Evolutionary conservation across 1,284 basidiomycete genomes (phyloP), one percentile per base, ranked within the genome.

Genomic region (Rugosomyces carneus): DNA sequence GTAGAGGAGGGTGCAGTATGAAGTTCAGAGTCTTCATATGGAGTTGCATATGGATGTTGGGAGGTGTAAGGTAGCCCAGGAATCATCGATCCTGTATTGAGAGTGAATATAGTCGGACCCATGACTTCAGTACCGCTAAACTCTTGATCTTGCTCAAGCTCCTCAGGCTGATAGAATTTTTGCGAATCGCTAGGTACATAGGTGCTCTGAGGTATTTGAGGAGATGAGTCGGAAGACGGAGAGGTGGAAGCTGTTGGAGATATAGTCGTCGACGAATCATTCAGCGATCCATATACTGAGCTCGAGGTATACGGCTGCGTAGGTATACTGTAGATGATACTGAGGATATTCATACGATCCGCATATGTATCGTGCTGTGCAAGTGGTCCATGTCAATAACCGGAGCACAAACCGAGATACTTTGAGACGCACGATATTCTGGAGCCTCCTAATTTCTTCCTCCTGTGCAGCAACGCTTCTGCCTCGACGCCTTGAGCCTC

Each of bases 291-390:
- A 52, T 80, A 79, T 40, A 75, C 57, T 13, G 76, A 72, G 24
- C 76, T 65, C 21, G 78, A 72, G 10, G 82, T 75, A 58, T 84
- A 78, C 20, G 80, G 79, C 27, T 79, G 75, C 36, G 84, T 72
- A 18, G 84, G 84, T 62, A 90, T 89, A 61, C 80, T 84, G 68
- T 90, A 91, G 52, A 89, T 89, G 53, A 89, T 74, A 56, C 85
- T 88, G 47, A 90, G 73, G 57, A 91, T 89, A 60, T 87, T 86
- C 87, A 90, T 90, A 49, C 87, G 79, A 65, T 90, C 87, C 47
- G 86, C 86, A 61, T 90, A 90, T 7, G 88, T 90, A 64, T 91
- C 88, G 60, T 90, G 88, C 88, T 90, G 59, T 13, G 37, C 53
- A 49, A 34, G 42, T 48, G 29, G 51, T 50, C 40, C 8, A 21